These are phyloP conservation scores for Hypoxylon rubiginosum DNA, from an alignment of 2,329 filamentous ascomycete genomes.

Conservation along the genomic window DNA sequence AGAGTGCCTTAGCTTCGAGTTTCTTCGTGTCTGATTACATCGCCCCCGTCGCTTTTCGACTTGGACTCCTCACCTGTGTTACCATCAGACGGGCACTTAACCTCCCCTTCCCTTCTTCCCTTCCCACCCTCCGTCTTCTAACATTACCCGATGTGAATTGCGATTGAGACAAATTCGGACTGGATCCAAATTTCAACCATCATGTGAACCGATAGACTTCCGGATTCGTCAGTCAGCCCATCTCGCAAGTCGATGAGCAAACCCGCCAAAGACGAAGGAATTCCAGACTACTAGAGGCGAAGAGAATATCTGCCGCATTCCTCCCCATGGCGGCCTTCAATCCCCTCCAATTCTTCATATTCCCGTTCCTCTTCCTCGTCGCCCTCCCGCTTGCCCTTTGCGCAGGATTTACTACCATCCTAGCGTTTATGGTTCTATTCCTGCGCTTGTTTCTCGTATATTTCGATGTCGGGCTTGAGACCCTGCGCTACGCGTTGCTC, in stretches of 20 bases:
- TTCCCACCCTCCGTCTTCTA: background rate
- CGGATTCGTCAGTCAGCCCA: slow-evolving; percentile 20
- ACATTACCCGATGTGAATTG: slow-evolving; percentile 14
- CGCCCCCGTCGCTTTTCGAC: slow-evolving; percentile 3
- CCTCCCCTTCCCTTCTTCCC: slow-evolving; percentile 1
- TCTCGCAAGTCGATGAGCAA: slow-evolving; percentile 24
- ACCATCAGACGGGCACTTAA: slow-evolving; percentile 17
- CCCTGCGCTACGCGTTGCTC: slow-evolving; percentile 68
- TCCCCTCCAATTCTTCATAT: slow-evolving; percentile 67
- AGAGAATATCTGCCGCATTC: slow-evolving; percentile 1
- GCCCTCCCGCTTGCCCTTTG: slow-evolving; percentile 74
- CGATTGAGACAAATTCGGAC: slow-evolving; percentile 15
- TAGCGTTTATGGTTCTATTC: slow-evolving; percentile 73
- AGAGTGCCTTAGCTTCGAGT: slow-evolving; percentile 35
- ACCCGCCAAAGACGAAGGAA: slow-evolving; percentile 10
- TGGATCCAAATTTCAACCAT: slow-evolving; percentile 24
- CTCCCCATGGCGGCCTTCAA: slow-evolving; percentile 65
- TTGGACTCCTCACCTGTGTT: slow-evolving; percentile 20
- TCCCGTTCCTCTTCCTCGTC: slow-evolving; percentile 73
- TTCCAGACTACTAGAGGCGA: background rate
- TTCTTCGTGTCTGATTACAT: slow-evolving; percentile 31
- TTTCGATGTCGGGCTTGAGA: slow-evolving; percentile 70
- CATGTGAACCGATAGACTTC: slow-evolving; percentile 45
- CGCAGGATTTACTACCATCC: slow-evolving; percentile 72
- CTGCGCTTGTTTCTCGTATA: slow-evolving; percentile 73